phyloP scores from a whole-genome alignment of 148 eudicot genomes.

The Drosera capensis region DNA sequence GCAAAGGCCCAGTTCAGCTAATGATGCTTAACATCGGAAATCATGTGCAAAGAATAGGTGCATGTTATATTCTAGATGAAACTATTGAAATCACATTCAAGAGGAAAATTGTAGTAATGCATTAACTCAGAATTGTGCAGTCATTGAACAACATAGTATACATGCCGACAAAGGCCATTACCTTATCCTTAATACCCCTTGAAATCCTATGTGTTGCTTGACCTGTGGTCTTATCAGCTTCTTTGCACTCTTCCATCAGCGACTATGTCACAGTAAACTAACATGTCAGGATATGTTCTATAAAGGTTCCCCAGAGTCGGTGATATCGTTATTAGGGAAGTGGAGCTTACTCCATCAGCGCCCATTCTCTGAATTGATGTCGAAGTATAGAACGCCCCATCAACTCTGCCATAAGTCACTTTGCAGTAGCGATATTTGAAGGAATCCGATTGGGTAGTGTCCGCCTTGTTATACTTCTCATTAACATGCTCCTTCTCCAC shows the following conservation, averaged over 20 bases:
- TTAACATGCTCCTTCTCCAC: conserved; percentile 46
- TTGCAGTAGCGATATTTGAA: conserved; percentile 67
- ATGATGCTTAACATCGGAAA: no score
- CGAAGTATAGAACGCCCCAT: conserved; percentile 65
- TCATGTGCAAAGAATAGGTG: no score
- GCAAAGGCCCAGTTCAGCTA: no score
- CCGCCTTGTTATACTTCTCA: conserved; percentile 24
- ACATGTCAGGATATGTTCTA: conserved; percentile 4
- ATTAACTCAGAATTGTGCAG: no score
- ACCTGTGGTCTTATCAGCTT: conserved; percentile 73
- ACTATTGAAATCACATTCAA: no score
- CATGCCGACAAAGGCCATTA: conserved; percentile 7
- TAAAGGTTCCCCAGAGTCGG: background rate
- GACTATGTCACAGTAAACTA: conserved; percentile 21
- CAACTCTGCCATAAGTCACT: conserved; percentile 73
- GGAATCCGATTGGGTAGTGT: conserved; percentile 44
- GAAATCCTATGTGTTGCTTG: conserved; percentile 73
- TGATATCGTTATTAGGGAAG: background rate
- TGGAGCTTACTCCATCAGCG: conserved; percentile 53
- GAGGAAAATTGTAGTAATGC: no score
- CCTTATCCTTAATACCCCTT: conserved; percentile 75
- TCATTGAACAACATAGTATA: background rate
- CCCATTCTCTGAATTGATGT: conserved; percentile 57
- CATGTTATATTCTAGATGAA: no score
- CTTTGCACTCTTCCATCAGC: conserved; percentile 67